A percentile compares a stretch with the other conserved stretches of the same genome.
phyloP scores from a whole-genome alignment of 805 yeast genomes.

The Kodamaea hsintzibuensis region DNA sequence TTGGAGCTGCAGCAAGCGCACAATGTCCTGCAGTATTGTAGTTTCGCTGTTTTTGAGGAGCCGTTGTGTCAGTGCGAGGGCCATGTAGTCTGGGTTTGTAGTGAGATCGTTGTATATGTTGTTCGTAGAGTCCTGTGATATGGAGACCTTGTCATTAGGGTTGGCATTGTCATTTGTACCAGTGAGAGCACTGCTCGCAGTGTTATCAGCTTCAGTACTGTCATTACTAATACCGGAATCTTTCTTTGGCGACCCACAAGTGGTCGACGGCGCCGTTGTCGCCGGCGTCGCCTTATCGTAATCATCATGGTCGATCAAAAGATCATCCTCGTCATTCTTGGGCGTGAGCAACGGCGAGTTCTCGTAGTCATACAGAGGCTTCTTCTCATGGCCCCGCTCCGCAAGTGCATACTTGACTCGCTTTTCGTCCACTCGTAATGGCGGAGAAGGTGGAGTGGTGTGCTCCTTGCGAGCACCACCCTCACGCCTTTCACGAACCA shows the following conservation, averaged over 20 bases:
- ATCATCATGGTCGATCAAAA: slow-evolving; percentile 12
- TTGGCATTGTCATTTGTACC: neutral
- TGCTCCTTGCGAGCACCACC: neutral
- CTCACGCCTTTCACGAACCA: neutral
- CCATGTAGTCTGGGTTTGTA: slow-evolving; percentile 37
- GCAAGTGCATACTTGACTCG: neutral
- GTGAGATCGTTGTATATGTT: slow-evolving; percentile 14
- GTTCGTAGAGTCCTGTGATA: too few relatives aligned
- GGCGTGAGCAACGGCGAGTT: slow-evolving; percentile 42
- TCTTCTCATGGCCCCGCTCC: neutral
- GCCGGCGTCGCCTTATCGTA: slow-evolving; percentile 9
- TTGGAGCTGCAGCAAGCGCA: slow-evolving; percentile 30
- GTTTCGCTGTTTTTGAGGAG: slow-evolving; percentile 24
- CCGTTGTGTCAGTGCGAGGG: slow-evolving; percentile 34
- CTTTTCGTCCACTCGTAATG: slow-evolving; percentile 1
- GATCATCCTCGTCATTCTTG: slow-evolving; percentile 41
- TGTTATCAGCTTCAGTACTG: slow-evolving; percentile 1
- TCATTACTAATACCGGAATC: neutral
- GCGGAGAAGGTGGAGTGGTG: slow-evolving; percentile 8
- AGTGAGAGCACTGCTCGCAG: neutral
- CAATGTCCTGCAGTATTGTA: slow-evolving; percentile 30
- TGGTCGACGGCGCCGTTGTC: slow-evolving; percentile 9
- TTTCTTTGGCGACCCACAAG: slow-evolving; percentile 11
- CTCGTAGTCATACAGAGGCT: slow-evolving; percentile 20
- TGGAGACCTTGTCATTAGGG: neutral